phyloP scores from a whole-genome alignment of 768 basidiomycete species.

The Hygrocybe punicea region DNA sequence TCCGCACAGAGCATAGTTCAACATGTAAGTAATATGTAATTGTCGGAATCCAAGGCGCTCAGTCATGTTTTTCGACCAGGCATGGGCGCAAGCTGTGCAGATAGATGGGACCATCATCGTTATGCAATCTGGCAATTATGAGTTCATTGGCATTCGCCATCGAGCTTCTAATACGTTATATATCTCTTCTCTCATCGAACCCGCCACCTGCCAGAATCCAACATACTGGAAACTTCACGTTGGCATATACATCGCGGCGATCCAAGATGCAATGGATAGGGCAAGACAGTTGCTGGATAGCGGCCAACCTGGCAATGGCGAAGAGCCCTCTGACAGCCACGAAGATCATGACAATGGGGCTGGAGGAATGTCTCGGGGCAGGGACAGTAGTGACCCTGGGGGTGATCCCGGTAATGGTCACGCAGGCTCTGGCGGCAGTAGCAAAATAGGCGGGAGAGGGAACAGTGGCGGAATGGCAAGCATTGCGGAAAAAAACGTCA shows the following conservation, averaged over 20 bases:
- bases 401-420: constrained; percentile 2
- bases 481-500: neutral
- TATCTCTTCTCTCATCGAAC: constrained; percentile 15
- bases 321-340: neutral
- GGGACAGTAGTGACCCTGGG: neutral
- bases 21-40: constrained; percentile 13
- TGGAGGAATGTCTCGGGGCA: neutral
- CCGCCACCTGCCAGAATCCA: constrained; percentile 13
- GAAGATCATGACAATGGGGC: neutral
- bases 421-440: neutral
- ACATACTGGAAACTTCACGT: constrained; percentile 22
- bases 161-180: constrained; percentile 18
- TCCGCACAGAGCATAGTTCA: constrained; percentile 17
- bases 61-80: constrained; percentile 11
- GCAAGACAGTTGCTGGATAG: constrained; percentile 5
- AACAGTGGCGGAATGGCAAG: neutral
- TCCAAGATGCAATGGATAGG: constrained; percentile 20
- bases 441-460: constrained; percentile 6
- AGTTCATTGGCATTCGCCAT: constrained; percentile 17
- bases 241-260: constrained; percentile 17
- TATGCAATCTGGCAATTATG: constrained; percentile 18
- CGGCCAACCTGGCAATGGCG: constrained; percentile 7
- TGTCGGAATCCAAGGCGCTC: constrained; percentile 5
- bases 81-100: constrained; percentile 16
- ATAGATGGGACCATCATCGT: constrained; percentile 14